Conservation (phyloP, 1,139 yeast genomes). For the Hemisphaericaspora lyxosophila region DNA sequence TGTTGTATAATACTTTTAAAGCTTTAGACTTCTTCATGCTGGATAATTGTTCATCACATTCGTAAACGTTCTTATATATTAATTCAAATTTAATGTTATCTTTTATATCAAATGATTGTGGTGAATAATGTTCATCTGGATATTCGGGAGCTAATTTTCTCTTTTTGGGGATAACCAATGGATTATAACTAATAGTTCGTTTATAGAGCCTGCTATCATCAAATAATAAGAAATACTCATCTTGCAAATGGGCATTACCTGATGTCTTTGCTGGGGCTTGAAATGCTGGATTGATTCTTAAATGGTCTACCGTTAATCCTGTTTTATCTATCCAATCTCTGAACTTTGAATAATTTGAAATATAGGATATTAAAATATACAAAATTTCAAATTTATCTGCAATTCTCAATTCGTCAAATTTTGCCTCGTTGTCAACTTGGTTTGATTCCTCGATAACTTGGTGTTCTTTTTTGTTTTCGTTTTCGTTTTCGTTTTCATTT, state of each 20-base stretch:
- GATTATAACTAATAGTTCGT: conserved; percentile 32
- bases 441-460: conserved; percentile 2
- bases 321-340: conserved; percentile 45
- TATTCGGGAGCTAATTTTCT: conserved; percentile 34
- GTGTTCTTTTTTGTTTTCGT: conserved; percentile 19
- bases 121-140: conserved; percentile 30
- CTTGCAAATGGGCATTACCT: conserved; percentile 12
- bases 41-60: conserved; percentile 26
- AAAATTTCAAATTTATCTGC: conserved; percentile 49
- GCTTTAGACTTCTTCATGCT: conserved; percentile 18
- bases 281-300: conserved; percentile 27
- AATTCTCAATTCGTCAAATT: conserved; percentile 39
- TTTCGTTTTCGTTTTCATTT: conserved; percentile 15
- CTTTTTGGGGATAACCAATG: conserved; percentile 41
- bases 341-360: conserved; percentile 37
- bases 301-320: conserved; percentile 30
- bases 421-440: conserved; percentile 7
- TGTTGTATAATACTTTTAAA: conserved; percentile 16
- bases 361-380: conserved; percentile 39
- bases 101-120: conserved; percentile 32
- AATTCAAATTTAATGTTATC: conserved; percentile 29
- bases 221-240: conserved; percentile 43
- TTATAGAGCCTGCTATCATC: conserved; percentile 47
- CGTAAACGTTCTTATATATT: conserved; percentile 33
- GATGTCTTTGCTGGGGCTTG: conserved; percentile 13